Evolutionary conservation across 495 filamentous ascomycete genomes (phyloP).

Genomic region (Penicillium bialowiezense): DNA sequence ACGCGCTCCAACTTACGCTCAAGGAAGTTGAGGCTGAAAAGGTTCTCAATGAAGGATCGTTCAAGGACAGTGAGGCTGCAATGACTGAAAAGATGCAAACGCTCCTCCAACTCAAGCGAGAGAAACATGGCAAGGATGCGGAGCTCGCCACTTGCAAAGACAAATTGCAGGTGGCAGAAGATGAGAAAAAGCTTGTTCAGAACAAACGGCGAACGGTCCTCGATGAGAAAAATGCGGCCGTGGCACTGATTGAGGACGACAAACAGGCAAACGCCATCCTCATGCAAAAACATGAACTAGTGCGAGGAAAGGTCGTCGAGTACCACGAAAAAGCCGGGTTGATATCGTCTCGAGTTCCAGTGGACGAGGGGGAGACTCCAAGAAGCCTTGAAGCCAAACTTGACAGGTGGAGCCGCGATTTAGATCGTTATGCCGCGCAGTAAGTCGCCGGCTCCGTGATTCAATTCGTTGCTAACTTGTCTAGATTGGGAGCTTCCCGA

Average conservation of each 20-base stretch:
- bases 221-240: constrained; percentile 62
- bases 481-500: constrained; percentile 63
- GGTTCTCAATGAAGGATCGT: constrained; percentile 41
- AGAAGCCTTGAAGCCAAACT: constrained; percentile 63
- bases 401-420: constrained; percentile 53
- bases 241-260: constrained; percentile 48
- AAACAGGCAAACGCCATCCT: constrained; percentile 44
- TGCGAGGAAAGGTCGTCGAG: constrained; percentile 44
- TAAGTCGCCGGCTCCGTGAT: constrained; percentile 26
- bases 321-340: constrained; percentile 56
- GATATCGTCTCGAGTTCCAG: constrained; percentile 58
- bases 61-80: constrained; percentile 50
- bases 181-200: constrained; percentile 49
- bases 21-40: constrained; percentile 51
- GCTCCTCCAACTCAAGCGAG: constrained; percentile 37
- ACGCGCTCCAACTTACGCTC: constrained; percentile 53
- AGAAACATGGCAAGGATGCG: constrained; percentile 37
- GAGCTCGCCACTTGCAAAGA: constrained; percentile 39
- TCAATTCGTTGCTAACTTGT: constrained; percentile 14
- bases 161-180: constrained; percentile 54
- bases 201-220: constrained; percentile 54
- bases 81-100: constrained; percentile 47
- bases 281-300: constrained; percentile 44
- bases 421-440: constrained; percentile 48
- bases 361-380: constrained; percentile 66